These are phyloP conservation scores for Cercospora sesami DNA, from an alignment of 2,329 filamentous ascomycete species.

Conservation along the genomic window DNA sequence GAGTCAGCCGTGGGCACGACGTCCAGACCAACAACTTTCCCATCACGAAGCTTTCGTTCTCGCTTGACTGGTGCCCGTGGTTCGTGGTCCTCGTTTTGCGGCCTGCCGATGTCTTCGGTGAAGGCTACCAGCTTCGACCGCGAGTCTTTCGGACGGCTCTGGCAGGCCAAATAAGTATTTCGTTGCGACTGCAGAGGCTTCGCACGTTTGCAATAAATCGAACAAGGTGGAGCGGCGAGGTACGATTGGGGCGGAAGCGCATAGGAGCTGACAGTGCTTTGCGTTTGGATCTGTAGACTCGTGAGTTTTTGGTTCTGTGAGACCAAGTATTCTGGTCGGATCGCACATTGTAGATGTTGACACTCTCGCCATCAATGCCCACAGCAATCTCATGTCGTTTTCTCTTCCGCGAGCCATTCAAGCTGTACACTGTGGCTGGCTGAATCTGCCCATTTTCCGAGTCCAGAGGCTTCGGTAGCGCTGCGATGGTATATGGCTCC, in stretches of 20 bases:
- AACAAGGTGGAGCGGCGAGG: constrained; percentile 59
- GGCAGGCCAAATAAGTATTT: constrained; percentile 58
- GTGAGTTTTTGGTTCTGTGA: constrained; percentile 19
- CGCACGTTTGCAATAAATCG: constrained; percentile 54
- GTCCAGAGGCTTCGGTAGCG: constrained; percentile 47
- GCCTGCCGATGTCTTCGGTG: constrained; percentile 47
- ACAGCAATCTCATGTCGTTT: constrained; percentile 63
- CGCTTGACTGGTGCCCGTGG: constrained; percentile 35
- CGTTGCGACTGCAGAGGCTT: constrained; percentile 49
- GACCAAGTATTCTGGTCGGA: not conserved
- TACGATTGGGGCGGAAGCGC: constrained; percentile 61
- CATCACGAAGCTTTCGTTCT: constrained; percentile 39
- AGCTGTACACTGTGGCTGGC: constrained; percentile 53
- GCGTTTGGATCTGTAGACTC: constrained; percentile 56
- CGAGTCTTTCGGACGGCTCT: constrained; percentile 47
- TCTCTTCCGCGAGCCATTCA: constrained; percentile 58
- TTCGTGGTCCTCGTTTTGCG: constrained; percentile 25
- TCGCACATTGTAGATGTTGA: constrained; percentile 62
- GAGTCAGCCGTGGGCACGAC: constrained; percentile 19
- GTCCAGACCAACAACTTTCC: constrained; percentile 29
- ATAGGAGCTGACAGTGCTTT: constrained; percentile 61
- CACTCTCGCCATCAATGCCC: constrained; percentile 60
- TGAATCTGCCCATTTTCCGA: constrained; percentile 43
- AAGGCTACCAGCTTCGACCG: constrained; percentile 57
- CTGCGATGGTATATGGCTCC: constrained; percentile 45